Conservation (phyloP, 345 rosid species). For the Euclidium syriacum region DNA sequence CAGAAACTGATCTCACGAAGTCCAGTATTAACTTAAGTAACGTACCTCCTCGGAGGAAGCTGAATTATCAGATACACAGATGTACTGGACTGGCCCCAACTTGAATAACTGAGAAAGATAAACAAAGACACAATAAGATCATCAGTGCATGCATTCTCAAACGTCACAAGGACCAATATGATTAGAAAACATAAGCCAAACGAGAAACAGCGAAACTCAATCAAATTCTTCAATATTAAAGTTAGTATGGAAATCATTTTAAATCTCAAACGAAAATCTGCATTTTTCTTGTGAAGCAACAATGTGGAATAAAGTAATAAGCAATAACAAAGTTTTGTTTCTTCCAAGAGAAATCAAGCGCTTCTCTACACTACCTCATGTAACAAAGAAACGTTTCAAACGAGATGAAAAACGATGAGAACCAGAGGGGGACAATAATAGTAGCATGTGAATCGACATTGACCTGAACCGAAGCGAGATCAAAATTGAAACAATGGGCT, state of each 20-base stretch:
- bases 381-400: slow-evolving; percentile 15
- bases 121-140: neutral
- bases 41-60: slow-evolving; percentile 54
- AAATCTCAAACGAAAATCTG: neutral
- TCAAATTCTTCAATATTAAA: neutral
- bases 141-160: neutral
- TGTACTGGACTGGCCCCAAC: slow-evolving; percentile 61
- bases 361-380: neutral
- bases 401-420: neutral
- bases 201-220: neutral
- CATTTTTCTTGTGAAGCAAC: neutral
- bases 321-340: neutral
- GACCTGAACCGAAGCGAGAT: slow-evolving; percentile 54
- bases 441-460: slow-evolving; percentile 2
- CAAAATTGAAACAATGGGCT: slow-evolving; percentile 32
- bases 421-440: neutral
- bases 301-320: neutral
- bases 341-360: neutral
- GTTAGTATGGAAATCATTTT: neutral
- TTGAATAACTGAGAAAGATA: slow-evolving; percentile 58
- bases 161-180: neutral
- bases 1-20: neutral
- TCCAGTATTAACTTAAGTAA: neutral
- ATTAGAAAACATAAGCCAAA: neutral
- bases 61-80: slow-evolving; percentile 57